These are phyloP conservation scores for Eucalyptus melliodora DNA, from an alignment of 345 rosid species.

Conservation along the genomic window DNA sequence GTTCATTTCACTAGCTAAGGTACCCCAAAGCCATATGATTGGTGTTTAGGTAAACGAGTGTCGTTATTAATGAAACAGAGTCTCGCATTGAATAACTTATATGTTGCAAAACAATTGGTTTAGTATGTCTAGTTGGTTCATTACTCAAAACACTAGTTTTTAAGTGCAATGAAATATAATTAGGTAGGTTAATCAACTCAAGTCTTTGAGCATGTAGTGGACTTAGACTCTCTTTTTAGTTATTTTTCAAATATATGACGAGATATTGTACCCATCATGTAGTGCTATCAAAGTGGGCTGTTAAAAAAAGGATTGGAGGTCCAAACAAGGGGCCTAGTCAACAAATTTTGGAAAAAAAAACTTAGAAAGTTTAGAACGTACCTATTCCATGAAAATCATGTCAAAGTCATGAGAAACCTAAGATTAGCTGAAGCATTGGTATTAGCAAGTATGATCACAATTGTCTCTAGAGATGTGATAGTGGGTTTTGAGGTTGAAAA, in stretches of 20 bases:
- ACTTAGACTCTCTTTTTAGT: background rate
- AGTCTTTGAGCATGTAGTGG: accelerated
- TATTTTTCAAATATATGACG: background rate
- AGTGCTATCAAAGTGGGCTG: background rate
- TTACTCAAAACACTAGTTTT: background rate
- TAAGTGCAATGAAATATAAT: background rate
- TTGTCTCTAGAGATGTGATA: background rate
- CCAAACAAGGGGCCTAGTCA: background rate
- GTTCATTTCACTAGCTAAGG: background rate
- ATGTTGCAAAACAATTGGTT: background rate
- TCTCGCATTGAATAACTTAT: background rate
- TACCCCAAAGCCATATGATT: background rate
- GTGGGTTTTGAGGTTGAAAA: background rate
- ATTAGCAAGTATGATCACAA: background rate
- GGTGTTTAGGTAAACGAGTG: background rate
- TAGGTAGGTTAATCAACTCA: background rate
- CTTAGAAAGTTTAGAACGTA: background rate
- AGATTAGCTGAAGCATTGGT: background rate
- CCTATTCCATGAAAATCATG: background rate
- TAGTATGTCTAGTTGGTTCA: background rate
- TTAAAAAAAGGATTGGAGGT: background rate
- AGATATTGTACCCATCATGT: accelerated
- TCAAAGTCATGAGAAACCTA: background rate
- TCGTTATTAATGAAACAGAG: background rate
- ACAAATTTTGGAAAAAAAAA: background rate